Evolutionary conservation across 1,284 basidiomycete species (phyloP).

Genomic region (Ceratobasidium sp.): DNA sequence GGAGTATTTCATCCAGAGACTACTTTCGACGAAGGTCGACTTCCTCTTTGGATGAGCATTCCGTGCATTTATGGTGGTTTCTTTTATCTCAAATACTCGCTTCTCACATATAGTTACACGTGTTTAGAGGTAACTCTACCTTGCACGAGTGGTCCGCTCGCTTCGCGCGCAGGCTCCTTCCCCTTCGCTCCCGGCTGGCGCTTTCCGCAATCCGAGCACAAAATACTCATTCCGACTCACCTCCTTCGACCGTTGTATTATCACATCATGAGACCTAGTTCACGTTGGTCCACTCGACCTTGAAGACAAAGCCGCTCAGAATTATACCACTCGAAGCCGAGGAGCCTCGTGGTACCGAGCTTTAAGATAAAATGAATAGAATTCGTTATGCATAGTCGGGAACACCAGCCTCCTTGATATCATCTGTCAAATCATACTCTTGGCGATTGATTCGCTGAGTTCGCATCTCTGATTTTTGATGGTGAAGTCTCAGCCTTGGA

Average conservation of each 20-base stretch:
- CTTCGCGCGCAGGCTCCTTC: constrained; percentile 62
- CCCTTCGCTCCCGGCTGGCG: constrained; percentile 68
- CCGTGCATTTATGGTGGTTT: constrained; percentile 73
- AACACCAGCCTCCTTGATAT: no score
- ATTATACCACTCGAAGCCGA: no score
- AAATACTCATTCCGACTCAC: constrained; percentile 80
- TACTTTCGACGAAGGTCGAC: constrained; percentile 75
- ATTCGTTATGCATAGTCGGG: no score
- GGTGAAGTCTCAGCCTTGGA: no score
- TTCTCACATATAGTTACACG: no score
- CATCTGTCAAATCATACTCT: no score
- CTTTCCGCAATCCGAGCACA: constrained; percentile 79
- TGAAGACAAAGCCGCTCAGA: constrained; percentile 72
- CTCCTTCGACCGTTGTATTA: constrained; percentile 78
- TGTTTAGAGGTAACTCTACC: constrained; percentile 80
- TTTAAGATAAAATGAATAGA: no score
- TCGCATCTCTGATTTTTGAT: no score
- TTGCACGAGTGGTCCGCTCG: constrained; percentile 77
- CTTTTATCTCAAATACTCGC: not conserved
- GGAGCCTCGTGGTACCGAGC: no score
- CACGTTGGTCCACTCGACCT: constrained; percentile 82
- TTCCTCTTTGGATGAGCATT: constrained; percentile 77
- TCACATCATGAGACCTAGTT: constrained; percentile 77
- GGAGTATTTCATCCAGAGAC: constrained; percentile 74
- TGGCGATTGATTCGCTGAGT: no score